Evolutionary conservation across 305 asterid genomes (phyloP), one percentile per base, ranked within the genome.

Genomic region (Fraxinus angustifolia): DNA sequence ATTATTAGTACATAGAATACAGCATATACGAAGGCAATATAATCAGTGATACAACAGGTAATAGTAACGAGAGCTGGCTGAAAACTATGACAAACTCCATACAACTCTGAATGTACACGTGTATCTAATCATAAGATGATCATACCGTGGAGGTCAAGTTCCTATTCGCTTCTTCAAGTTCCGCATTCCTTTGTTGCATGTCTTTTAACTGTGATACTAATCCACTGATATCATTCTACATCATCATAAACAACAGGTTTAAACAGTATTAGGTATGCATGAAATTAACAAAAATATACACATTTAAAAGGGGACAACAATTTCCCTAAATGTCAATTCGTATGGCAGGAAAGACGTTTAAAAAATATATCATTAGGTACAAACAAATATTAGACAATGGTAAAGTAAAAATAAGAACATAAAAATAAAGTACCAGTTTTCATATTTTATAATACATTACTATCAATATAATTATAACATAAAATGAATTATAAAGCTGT

Each of bases 151-250:
- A 90, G 73, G 83, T 82, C 31, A 96, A 85, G 40, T 80, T 88
- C 80, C 79, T 86, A 80, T 93, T 93, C 31, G 91, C 89, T 82
- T 90, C 96, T 82, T 93, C 97, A 6, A 94, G 91, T 75, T 88
- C 91, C 2, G 82, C 81, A 86, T 93, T 96, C 86, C 86, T 89
- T 82, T 85, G 93, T 40, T 94, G 95, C 90, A 91, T 80, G 11
- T 91, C 92, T 85, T 91, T 85, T 80, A 96, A 77, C 88, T 96
- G 99, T 78, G 97, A 91, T 80, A 96, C 91, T 80, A 96, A 89
- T 31, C 96, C 94, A 84, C 92, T 84, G 73, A 96, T 92, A 86
- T 96, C 97, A 86, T 82, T 90, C 99, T 96, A 92, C 93, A 86
- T 38, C 45, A 79, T 14, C 45, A 45, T 28, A 42, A 56, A 76